Base-by-base conservation (phyloP, 2,329 filamentous ascomycete species). In the Escovopsis weberi region DNA sequence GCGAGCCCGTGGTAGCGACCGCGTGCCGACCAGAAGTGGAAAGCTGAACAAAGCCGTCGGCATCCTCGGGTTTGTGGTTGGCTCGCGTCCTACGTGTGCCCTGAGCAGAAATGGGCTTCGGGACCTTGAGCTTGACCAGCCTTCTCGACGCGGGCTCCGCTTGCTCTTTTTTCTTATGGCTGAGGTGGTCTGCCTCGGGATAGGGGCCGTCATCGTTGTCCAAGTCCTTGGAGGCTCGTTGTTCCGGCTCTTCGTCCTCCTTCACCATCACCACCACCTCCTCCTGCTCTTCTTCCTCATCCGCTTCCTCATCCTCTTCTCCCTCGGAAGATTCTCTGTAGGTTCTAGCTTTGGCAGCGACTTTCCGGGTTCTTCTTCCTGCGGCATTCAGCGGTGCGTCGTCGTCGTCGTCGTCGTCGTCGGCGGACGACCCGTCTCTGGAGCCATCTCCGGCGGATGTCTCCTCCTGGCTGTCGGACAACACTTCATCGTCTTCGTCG, bases 21-120 rank as follows among this genome's bases (percentile, higher is more conserved):
- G 67, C 69, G 48, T 80, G 75, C 44, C 65, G 69, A n/a, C 76
- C 77, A 7, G 76, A 80, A 50, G 66, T 72, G 6, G 75, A 72
- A 12, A 80, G 61, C 51, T 79, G 74, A 4, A 78, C 56, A 6
- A 78, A 66, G 4, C 69, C 63, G 37, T 76, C 72, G 0, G 64
- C 63, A 38, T 77, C 73, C 37, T 70, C 73, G 4, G 73, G 75
- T 42, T 61, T 67, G 12, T 69, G 71, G 43, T 61, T 67, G 12
- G 70, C 72, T 30, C 74, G 62, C 10, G 74, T 77, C 50, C 72
- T 63, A 32, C 73, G 65, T 34, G 66, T 65, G 2, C 51, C 52
- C 30, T 45, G 53, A 23, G 48, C 50, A 4, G 47, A 45, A 33
- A 52, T 48, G 26, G 51, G 34, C 40, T 57, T 60, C 30, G 59